Evolutionary conservation across 495 filamentous ascomycete genomes (phyloP), one percentile per base, ranked within the genome.

Genomic region (Hamigera avellanea): DNA sequence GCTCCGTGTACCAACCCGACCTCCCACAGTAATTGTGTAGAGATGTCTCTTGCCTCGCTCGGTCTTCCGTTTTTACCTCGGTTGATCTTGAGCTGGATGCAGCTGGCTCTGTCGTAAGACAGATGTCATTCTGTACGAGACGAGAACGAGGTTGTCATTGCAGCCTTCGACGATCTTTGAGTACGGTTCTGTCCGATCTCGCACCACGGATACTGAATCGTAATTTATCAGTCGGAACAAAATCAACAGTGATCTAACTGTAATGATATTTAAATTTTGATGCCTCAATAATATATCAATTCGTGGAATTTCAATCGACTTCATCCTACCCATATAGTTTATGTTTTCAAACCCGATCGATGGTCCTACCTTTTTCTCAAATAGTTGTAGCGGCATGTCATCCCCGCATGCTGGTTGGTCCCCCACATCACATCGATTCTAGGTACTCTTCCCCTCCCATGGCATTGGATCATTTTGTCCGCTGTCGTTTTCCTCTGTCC

Each of bases 11-110:
- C 9, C 21, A 4, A 23, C 9, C 21, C 21, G 21, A 23, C 9
- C 5, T 9, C 5, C 21, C 5, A 5, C 5, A 23, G 21, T 23
- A 32, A 42, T 32, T 23, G 14, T 19, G 7, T 9, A 35, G 18
- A 5, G 4, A 41, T 46, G 69, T 73, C 69, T 69, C 65, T 64
- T 66, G 59, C 69, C 69, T 72, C 62, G 69, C 69, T 73, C 69
- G 66, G 54, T 66, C 56, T 54, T 56, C 52, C 52, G 62, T 39
- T 41, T 39, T 53, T 46, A n/a, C 35, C 48, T 70, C 56, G 58
- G 54, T 50, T 62, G 60, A 65, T 72, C 63, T 73, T 67, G 69
- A 73, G 69, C 69, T 70, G 69, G 69, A 73, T 73, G 50, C 67
- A 54, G 37, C 42, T 37, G 39, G 43, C 41, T 41, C 36, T 44